Conservation (phyloP, 2,329 filamentous ascomycete species). For the Colletotrichum coccodes region DNA sequence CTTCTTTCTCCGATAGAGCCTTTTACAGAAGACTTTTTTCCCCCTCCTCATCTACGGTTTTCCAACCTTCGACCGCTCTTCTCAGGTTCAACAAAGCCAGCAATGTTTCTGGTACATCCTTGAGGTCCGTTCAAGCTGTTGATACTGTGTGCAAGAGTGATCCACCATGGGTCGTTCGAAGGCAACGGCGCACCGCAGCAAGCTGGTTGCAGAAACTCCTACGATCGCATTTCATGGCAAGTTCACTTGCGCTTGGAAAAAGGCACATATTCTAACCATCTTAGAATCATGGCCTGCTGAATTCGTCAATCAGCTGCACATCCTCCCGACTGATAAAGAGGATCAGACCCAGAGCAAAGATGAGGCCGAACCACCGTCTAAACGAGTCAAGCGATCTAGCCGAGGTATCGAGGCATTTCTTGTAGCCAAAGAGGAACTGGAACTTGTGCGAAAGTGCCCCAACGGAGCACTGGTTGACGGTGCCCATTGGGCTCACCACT, state of each 20-base stretch:
- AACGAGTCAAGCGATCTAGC: slow-evolving; percentile 16
- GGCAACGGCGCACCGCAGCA: slow-evolving; percentile 11
- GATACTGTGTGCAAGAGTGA: background rate
- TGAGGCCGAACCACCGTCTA: slow-evolving; percentile 2
- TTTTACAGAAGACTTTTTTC: too few relatives aligned
- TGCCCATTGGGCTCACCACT: background rate
- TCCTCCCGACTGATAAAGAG: background rate
- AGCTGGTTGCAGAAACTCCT: background rate
- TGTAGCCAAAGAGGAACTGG: slow-evolving; percentile 12
- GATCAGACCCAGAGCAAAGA: background rate
- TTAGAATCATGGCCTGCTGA: slow-evolving; percentile 25
- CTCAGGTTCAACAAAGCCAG: background rate
- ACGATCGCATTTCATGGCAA: slow-evolving; percentile 23
- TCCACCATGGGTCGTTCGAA: slow-evolving; percentile 22
- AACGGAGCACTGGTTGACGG: background rate
- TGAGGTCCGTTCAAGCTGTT: background rate
- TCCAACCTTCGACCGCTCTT: background rate
- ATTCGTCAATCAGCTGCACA: slow-evolving; percentile 10
- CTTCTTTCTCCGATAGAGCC: background rate
- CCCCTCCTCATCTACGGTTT: too few relatives aligned
- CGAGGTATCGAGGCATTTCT: background rate
- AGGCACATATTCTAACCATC: background rate
- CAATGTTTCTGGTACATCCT: background rate
- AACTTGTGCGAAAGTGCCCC: slow-evolving; percentile 20
- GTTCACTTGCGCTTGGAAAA: background rate